phyloP scores from a whole-genome alignment of 371 early-diverging fungal species.

The Mortierella polycephala region DNA sequence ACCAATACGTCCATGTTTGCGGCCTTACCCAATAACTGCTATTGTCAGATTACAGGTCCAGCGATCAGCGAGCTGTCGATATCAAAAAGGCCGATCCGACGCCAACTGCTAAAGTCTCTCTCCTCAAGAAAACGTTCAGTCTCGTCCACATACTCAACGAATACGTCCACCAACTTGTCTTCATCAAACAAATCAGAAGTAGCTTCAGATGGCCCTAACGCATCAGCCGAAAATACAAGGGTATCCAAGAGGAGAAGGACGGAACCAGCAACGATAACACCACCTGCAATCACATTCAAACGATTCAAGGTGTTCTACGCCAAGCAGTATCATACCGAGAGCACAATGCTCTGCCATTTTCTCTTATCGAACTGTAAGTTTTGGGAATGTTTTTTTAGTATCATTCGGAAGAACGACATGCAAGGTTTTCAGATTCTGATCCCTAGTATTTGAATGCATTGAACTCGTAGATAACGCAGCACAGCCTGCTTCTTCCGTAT shows the following conservation, averaged over 20 bases:
- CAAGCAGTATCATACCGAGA: constrained; percentile 16
- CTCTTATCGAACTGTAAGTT: constrained; percentile 21
- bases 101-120: not conserved
- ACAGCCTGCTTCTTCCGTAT: too few relatives aligned
- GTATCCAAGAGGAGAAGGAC: not conserved
- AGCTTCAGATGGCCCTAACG: not conserved
- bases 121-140: constrained; percentile 13
- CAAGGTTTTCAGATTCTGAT: too few relatives aligned
- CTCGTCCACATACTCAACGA: not conserved
- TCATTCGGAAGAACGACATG: not conserved
- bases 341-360: constrained; percentile 20
- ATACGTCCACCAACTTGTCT: not conserved
- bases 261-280: not conserved
- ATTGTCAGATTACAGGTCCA: constrained; percentile 49
- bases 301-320: constrained; percentile 27
- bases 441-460: not conserved
- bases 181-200: not conserved
- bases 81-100: constrained; percentile 8
- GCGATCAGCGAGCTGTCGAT: constrained; percentile 28
- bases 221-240: not conserved
- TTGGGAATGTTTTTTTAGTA: not conserved
- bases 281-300: constrained; percentile 18
- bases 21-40: constrained; percentile 42
- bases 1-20: constrained; percentile 41
- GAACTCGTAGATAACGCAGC: not conserved